These are phyloP conservation scores for Capsicum chinense DNA, from an alignment of 257 asterid genomes.

Conservation along the genomic window DNA sequence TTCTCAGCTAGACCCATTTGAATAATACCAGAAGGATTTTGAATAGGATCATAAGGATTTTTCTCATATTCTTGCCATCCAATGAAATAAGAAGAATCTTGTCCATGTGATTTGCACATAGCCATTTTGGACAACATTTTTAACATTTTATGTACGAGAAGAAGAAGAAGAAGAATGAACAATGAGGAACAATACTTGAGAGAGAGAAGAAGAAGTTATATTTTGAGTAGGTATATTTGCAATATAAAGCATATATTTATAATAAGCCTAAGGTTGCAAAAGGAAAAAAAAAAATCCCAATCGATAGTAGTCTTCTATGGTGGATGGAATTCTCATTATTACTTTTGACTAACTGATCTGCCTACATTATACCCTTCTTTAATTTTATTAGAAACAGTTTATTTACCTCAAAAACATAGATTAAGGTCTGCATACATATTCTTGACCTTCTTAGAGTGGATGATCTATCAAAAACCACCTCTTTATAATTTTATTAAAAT, in stretches of 20 bases:
- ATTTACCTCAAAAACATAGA: too few species aligned
- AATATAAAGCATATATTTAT: constrained; percentile 30
- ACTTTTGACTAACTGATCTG: constrained; percentile 25
- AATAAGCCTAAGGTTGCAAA: constrained; percentile 30
- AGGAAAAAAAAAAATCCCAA: neutral
- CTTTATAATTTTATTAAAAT: too few species aligned
- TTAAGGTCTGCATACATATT: too few species aligned
- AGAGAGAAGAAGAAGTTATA: neutral
- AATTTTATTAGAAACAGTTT: neutral
- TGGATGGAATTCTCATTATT: constrained; percentile 39
- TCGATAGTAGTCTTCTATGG: neutral
- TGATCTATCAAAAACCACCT: too few species aligned
- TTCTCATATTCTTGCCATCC: constrained; percentile 48
- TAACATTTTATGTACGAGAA: neutral
- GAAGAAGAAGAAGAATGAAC: neutral
- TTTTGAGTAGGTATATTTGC: constrained; percentile 29
- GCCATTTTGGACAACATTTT: constrained; percentile 50
- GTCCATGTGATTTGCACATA: constrained; percentile 43
- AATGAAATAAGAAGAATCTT: constrained; percentile 47
- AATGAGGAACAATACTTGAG: neutral
- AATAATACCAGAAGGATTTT: constrained; percentile 49
- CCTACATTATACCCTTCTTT: neutral
- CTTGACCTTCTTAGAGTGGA: too few species aligned
- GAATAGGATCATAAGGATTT: constrained; percentile 39
- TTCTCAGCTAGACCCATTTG: constrained; percentile 53